These are phyloP conservation scores for Alternaria sp. DNA, from an alignment of 2,329 filamentous ascomycete species.

Conservation along the genomic window DNA sequence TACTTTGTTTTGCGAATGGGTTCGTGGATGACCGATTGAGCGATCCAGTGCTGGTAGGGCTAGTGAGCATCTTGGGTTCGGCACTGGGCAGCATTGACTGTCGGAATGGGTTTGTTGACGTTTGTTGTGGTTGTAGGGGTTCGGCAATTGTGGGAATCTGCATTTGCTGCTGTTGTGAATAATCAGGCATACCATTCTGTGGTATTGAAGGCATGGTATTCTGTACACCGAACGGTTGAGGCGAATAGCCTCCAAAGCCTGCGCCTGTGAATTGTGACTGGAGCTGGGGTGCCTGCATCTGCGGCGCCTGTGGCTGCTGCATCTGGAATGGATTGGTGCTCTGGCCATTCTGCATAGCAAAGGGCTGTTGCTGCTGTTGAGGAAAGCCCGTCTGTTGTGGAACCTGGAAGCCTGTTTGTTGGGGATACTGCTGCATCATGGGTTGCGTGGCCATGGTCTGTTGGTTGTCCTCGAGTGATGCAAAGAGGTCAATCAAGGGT, in stretches of 20 bases:
- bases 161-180: slow-evolving; percentile 48
- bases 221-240: slow-evolving; percentile 61
- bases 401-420: slow-evolving; percentile 41
- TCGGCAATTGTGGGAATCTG: slow-evolving; percentile 42
- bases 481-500: slow-evolving; percentile 45
- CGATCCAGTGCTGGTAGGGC: slow-evolving; percentile 46
- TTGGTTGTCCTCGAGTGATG: slow-evolving; percentile 43
- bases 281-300: slow-evolving; percentile 54
- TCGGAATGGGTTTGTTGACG: slow-evolving; percentile 88
- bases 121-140: slow-evolving; percentile 59
- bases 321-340: slow-evolving; percentile 91
- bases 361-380: slow-evolving; percentile 51
- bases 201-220: slow-evolving; percentile 56
- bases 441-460: slow-evolving; percentile 45
- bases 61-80: slow-evolving; percentile 40
- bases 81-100: slow-evolving; percentile 75
- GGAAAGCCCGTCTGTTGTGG: slow-evolving; percentile 52
- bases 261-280: slow-evolving; percentile 72
- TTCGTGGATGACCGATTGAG: slow-evolving; percentile 75
- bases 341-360: slow-evolving; percentile 65
- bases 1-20: slow-evolving; percentile 75
- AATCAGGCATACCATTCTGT: slow-evolving; percentile 56
- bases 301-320: slow-evolving; percentile 65
- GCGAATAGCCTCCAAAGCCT: slow-evolving; percentile 82
- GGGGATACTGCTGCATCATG: slow-evolving; percentile 42